These are phyloP conservation scores for Glaciozyma antarctica DNA, from an alignment of 768 basidiomycete species.

Conservation along the genomic window DNA sequence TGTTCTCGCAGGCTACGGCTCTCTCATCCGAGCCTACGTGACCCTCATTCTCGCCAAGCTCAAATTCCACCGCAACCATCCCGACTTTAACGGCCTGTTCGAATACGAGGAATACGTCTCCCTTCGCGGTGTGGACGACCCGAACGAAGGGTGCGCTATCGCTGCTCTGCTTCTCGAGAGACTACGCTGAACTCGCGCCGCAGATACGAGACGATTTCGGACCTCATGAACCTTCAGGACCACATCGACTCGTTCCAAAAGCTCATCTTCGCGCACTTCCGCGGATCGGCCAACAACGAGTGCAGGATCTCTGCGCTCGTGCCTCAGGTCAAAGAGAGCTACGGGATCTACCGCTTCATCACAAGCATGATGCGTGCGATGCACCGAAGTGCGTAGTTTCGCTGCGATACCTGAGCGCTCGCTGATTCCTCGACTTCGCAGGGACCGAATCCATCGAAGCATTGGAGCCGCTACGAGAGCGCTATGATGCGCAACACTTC, in stretches of 20 bases:
- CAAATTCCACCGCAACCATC: slow-evolving; percentile 85
- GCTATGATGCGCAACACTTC: slow-evolving; percentile 85
- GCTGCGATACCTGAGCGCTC: not conserved
- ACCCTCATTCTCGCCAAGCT: slow-evolving; percentile 92
- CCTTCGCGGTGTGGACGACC: slow-evolving; percentile 93
- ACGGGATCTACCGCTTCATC: slow-evolving; percentile 97
- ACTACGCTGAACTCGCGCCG: not conserved
- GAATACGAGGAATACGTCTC: slow-evolving; percentile 99
- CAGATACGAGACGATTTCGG: slow-evolving; percentile 95
- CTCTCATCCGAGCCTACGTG: slow-evolving; percentile 89
- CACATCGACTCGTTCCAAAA: slow-evolving; percentile 99
- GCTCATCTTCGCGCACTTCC: slow-evolving; percentile 91
- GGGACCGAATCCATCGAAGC: slow-evolving; percentile 84
- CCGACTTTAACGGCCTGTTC: slow-evolving; percentile 96
- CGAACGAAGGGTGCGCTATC: slow-evolving; percentile 81
- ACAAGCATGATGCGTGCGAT: slow-evolving; percentile 97
- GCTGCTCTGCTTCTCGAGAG: not conserved
- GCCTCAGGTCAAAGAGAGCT: slow-evolving; percentile 95
- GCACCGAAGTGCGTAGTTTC: slow-evolving; percentile 69
- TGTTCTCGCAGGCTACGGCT: slow-evolving; percentile 61
- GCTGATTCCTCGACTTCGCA: slow-evolving; percentile 36
- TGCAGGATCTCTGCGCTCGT: slow-evolving; percentile 93
- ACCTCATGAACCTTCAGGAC: slow-evolving; percentile 95
- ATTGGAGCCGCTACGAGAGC: slow-evolving; percentile 73
- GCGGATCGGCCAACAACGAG: slow-evolving; percentile 84